Evolutionary conservation across 2,329 filamentous ascomycete species (phyloP).

Genomic region (Anthostomella pinea): DNA sequence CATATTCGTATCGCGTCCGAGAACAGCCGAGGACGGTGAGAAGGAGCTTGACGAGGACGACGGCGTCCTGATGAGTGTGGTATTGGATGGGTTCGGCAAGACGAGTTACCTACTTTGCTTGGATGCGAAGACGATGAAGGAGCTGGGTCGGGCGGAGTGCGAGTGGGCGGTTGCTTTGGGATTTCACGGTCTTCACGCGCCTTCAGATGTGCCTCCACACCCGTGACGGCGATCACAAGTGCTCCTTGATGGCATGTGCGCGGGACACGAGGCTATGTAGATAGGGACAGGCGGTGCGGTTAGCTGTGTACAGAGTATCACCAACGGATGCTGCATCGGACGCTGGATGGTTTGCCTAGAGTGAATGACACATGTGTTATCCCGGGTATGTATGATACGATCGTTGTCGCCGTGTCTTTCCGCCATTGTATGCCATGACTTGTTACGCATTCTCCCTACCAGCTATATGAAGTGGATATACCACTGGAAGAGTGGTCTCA

Average conservation of each 20-base stretch:
- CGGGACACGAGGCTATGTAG: too few species aligned
- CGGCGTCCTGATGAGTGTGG: slow-evolving; percentile 42
- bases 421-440: too few species aligned
- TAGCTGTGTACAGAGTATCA: too few species aligned
- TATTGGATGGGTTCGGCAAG: slow-evolving; percentile 58
- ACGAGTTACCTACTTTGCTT: slow-evolving; percentile 66
- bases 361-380: too few species aligned
- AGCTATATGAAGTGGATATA: too few species aligned
- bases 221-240: background rate
- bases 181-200: slow-evolving; percentile 59
- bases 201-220: background rate
- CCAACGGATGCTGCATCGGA: too few species aligned
- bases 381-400: too few species aligned
- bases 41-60: slow-evolving; percentile 52
- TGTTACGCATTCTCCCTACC: too few species aligned
- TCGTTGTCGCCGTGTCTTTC: too few species aligned
- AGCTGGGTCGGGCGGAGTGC: slow-evolving; percentile 62
- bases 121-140: slow-evolving; percentile 59
- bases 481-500: too few species aligned
- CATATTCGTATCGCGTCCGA: slow-evolving; percentile 60
- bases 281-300: too few species aligned
- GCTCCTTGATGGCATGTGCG: background rate
- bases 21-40: slow-evolving; percentile 15
- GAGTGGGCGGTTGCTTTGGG: slow-evolving; percentile 59
- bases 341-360: too few species aligned